A percentile compares a stretch with the other conserved stretches of the same genome.
Conservation (phyloP, 805 yeast genomes). For the Suhomyces tanzawaensis region DNA sequence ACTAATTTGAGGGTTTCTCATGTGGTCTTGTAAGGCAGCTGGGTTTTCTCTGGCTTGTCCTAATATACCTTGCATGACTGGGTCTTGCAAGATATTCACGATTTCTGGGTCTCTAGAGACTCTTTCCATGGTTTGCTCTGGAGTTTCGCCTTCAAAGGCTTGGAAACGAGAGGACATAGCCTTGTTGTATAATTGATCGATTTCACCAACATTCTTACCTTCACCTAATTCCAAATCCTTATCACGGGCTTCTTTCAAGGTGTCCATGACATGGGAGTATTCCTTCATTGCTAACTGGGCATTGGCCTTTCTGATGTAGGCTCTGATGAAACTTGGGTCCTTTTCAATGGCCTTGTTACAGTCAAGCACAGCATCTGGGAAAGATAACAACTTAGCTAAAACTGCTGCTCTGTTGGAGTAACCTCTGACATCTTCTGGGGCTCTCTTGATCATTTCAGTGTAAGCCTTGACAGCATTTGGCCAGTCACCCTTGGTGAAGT, state of each 20-base stretch:
- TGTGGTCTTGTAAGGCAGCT: constrained; percentile 94
- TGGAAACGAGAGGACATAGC: constrained; percentile 80
- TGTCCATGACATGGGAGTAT: constrained; percentile 75
- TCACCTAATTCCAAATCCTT: constrained; percentile 61
- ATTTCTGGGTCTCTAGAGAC: constrained; percentile 93
- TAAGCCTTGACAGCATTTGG: constrained; percentile 94
- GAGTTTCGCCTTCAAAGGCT: constrained; percentile 82
- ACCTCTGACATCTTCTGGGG: constrained; percentile 96
- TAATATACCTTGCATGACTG: constrained; percentile 92
- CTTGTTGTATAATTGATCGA: constrained; percentile 75
- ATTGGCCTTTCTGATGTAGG: constrained; percentile 94
- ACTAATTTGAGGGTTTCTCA: constrained; percentile 92
- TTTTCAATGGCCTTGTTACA: constrained; percentile 85
- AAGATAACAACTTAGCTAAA: constrained; percentile 86
- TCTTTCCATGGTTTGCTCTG: constrained; percentile 91
- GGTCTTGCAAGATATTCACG: constrained; percentile 83
- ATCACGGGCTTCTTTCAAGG: constrained; percentile 73
- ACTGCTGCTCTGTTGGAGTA: constrained; percentile 99
- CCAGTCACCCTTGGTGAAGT: constrained; percentile 90
- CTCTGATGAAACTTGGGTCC: constrained; percentile 89
- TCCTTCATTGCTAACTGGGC: constrained; percentile 91
- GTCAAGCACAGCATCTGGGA: constrained; percentile 94
- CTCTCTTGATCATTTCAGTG: constrained; percentile 93
- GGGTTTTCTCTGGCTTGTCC: constrained; percentile 94
- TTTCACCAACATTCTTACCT: constrained; percentile 66